Conservation (phyloP, 176 grass and related monocot species). For the Puccinellia tenuiflora region DNA sequence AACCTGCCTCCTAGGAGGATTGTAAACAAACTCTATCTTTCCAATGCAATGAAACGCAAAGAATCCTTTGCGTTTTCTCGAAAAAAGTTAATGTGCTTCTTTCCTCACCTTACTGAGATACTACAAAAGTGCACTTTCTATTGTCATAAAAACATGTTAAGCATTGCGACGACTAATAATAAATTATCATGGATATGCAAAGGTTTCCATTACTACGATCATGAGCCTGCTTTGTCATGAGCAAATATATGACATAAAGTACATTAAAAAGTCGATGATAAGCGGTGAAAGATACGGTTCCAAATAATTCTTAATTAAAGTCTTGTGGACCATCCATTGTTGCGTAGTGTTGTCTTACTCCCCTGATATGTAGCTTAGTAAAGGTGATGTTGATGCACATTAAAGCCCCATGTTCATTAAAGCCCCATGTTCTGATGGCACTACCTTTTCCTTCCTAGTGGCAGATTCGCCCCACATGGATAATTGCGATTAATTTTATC, state of each 20-base stretch:
- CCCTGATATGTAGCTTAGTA: neutral
- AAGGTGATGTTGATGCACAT: neutral
- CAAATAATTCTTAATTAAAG: slow-evolving; percentile 18
- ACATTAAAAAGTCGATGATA: neutral
- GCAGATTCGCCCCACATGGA: neutral
- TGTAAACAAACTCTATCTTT: too few species aligned
- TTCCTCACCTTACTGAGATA: neutral
- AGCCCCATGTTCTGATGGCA: neutral
- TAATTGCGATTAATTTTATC: neutral
- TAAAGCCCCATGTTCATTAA: slow-evolving; percentile 6
- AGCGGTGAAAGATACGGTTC: slow-evolving; percentile 3
- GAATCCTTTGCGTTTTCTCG: too few species aligned
- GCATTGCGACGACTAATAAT: neutral
- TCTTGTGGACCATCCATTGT: slow-evolving; percentile 11
- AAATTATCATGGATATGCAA: neutral
- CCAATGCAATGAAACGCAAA: too few species aligned
- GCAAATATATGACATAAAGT: neutral
- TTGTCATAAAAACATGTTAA: neutral
- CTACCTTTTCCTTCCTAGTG: neutral
- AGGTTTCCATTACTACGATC: neutral
- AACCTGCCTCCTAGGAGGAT: too few species aligned
- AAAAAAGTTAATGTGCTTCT: neutral
- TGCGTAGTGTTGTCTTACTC: neutral
- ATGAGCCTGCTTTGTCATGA: neutral
- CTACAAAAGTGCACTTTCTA: neutral